These are phyloP conservation scores for Blastosporella zonata DNA, from an alignment of 1,284 basidiomycete genomes.

Conservation along the genomic window DNA sequence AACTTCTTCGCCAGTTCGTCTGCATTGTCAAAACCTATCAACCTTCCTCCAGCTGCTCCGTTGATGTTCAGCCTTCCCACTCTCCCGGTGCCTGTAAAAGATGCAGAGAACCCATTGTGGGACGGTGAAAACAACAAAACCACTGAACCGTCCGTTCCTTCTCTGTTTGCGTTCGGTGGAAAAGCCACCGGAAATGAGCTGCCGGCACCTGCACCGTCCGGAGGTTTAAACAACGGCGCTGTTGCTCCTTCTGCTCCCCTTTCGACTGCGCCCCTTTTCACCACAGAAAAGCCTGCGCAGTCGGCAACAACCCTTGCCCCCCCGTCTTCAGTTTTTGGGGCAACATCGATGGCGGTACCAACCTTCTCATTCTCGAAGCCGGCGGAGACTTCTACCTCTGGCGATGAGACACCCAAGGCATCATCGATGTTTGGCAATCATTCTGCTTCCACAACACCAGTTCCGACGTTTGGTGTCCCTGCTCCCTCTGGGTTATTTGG, in stretches of 20 bases:
- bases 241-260: neutral
- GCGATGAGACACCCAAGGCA: slow-evolving; percentile 3
- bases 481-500: slow-evolving; percentile 3
- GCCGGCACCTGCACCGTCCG: neutral
- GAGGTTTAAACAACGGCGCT: neutral
- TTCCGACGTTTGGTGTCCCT: neutral
- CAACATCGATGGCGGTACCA: neutral
- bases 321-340: slow-evolving; percentile 6
- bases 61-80: slow-evolving; percentile 16
- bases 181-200: neutral
- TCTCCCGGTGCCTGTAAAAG: slow-evolving; percentile 25
- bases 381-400: slow-evolving; percentile 5
- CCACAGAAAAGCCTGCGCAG: slow-evolving; percentile 3
- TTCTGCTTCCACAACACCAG: slow-evolving; percentile 3
- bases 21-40: slow-evolving; percentile 21
- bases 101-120: slow-evolving; percentile 38
- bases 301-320: neutral
- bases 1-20: slow-evolving; percentile 27
- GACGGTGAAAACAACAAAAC: slow-evolving; percentile 30
- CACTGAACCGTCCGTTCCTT: neutral
- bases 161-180: neutral
- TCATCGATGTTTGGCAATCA: neutral
- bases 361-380: slow-evolving; percentile 10
- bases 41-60: slow-evolving; percentile 15
- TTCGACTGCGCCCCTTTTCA: neutral